phyloP scores from a whole-genome alignment of 805 yeast genomes.

The Starmerella ratchasimensis region DNA sequence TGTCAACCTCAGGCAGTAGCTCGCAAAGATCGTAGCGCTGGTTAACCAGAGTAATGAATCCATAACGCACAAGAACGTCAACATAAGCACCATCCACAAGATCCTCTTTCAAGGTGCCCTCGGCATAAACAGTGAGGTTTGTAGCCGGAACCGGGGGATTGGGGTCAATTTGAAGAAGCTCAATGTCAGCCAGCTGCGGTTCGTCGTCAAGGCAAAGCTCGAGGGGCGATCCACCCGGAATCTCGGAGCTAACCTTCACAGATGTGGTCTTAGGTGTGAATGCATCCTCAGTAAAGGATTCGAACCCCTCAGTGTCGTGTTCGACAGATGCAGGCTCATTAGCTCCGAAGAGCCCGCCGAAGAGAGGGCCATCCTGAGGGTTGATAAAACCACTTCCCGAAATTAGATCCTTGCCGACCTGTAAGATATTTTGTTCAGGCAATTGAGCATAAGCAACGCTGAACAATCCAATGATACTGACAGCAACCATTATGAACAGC shows the following conservation, averaged over 20 bases:
- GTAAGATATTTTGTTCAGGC: too few species aligned
- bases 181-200: conserved; percentile 51
- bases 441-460: too few species aligned
- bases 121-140: conserved; percentile 65
- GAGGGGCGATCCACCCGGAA: conserved; percentile 86
- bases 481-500: too few species aligned
- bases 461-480: too few species aligned
- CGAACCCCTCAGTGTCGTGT: too few species aligned
- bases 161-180: conserved; percentile 50
- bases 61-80: conserved; percentile 84
- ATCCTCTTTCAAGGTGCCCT: conserved; percentile 43
- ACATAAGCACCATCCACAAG: conserved; percentile 83
- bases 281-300: too few species aligned
- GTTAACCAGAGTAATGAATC: conserved; percentile 74
- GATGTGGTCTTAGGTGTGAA: too few species aligned
- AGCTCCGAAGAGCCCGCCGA: too few species aligned
- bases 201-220: conserved; percentile 54
- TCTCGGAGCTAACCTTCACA: conserved; percentile 20
- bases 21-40: conserved; percentile 92
- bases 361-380: too few species aligned
- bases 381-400: too few species aligned
- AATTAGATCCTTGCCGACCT: too few species aligned
- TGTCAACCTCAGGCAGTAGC: conserved; percentile 65
- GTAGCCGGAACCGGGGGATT: conserved; percentile 84
- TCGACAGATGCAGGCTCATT: too few species aligned